Conservation (phyloP, 2,329 filamentous ascomycete species). For the Neofusicoccum umdonicola region DNA sequence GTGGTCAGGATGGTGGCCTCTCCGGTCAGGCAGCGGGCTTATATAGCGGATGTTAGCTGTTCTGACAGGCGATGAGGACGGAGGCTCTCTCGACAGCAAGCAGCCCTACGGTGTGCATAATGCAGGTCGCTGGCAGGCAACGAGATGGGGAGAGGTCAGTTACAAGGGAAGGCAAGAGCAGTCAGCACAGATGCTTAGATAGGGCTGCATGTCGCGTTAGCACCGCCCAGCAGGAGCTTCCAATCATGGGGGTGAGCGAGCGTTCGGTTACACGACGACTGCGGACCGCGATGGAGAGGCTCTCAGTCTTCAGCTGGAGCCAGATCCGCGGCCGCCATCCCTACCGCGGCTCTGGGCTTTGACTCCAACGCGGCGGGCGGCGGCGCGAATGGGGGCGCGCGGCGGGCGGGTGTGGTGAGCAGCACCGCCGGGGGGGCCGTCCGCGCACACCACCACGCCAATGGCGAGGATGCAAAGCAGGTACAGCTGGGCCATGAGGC, state of each 20-base stretch:
- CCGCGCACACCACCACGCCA: neutral
- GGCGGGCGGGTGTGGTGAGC: neutral
- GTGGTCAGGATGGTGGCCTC: neutral
- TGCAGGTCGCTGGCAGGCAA: slow-evolving; percentile 14
- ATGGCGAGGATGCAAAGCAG: neutral
- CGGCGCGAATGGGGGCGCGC: slow-evolving; percentile 4
- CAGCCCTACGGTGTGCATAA: slow-evolving; percentile 19
- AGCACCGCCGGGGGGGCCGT: neutral
- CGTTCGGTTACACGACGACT: slow-evolving; percentile 11
- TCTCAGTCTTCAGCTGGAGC: slow-evolving; percentile 10
- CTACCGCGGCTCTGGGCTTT: slow-evolving; percentile 10
- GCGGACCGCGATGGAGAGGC: slow-evolving; percentile 7
- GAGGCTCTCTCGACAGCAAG: slow-evolving; percentile 1
- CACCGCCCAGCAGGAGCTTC: neutral
- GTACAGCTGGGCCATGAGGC: neutral
- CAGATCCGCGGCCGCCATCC: slow-evolving; percentile 8
- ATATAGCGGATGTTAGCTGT: slow-evolving; percentile 12
- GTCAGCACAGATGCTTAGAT: slow-evolving; percentile 17
- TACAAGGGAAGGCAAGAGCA: slow-evolving; percentile 3
- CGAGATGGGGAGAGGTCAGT: slow-evolving; percentile 10
- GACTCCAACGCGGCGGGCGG: neutral
- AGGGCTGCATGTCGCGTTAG: slow-evolving; percentile 16
- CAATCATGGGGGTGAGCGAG: slow-evolving; percentile 1
- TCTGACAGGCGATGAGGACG: neutral
- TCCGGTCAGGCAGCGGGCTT: slow-evolving; percentile 7